Conservation (phyloP, 2,329 filamentous ascomycete species). For the Penicillium sp. region DNA sequence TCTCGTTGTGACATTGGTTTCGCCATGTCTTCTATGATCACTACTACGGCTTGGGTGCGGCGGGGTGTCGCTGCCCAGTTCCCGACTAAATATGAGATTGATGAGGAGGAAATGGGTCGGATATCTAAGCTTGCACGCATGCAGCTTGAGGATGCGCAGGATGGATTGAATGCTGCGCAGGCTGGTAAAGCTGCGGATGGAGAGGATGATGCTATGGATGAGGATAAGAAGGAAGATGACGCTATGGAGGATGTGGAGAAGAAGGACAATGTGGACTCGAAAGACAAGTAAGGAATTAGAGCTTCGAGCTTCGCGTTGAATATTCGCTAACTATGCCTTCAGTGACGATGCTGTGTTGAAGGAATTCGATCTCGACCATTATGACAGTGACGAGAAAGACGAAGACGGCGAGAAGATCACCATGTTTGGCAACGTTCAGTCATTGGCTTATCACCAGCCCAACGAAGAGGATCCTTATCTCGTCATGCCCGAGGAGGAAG, state of each 20-base stretch:
- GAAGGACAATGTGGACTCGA: constrained; percentile 16
- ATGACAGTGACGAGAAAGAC: constrained; percentile 74
- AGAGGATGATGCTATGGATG: constrained; percentile 23
- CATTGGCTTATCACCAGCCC: constrained; percentile 85
- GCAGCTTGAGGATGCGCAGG: constrained; percentile 85
- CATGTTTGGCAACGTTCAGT: constrained; percentile 95
- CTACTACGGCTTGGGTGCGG: constrained; percentile 68
- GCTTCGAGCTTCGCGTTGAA: not conserved
- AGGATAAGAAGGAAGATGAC: constrained; percentile 19
- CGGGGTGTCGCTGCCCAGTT: constrained; percentile 71
- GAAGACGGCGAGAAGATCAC: constrained; percentile 66
- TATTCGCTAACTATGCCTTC: constrained; percentile 11
- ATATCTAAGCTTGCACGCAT: constrained; percentile 69
- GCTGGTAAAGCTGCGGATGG: constrained; percentile 40
- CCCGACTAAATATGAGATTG: constrained; percentile 66
- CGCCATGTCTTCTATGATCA: constrained; percentile 61
- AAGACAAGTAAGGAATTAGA: constrained; percentile 19
- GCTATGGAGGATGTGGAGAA: constrained; percentile 18
- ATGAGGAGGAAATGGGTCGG: constrained; percentile 68
- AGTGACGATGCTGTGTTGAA: constrained; percentile 79
- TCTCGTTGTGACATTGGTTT: constrained; percentile 10
- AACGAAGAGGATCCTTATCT: constrained; percentile 97
- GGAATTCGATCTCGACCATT: constrained; percentile 93
- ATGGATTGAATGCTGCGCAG: constrained; percentile 70
- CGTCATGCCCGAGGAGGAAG: constrained; percentile 72